Conservation (phyloP, 129 eudicot species). For the Flaveria sonorensis region DNA sequence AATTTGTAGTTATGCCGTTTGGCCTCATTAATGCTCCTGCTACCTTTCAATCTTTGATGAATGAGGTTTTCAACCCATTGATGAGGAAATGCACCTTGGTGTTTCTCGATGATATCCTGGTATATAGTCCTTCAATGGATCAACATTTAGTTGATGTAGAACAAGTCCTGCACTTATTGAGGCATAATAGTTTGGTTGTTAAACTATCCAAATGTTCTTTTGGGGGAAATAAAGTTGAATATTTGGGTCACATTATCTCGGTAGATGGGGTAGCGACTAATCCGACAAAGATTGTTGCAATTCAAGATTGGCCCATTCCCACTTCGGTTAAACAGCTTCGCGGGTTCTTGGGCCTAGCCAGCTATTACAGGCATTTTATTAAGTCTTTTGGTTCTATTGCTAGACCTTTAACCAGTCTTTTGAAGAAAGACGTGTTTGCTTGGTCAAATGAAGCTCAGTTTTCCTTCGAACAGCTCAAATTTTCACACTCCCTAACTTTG, state of each 20-base stretch:
- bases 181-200: neutral
- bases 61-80: no score
- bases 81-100: neutral
- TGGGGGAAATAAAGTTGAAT: neutral
- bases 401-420: neutral
- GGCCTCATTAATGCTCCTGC: neutral
- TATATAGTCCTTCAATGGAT: neutral
- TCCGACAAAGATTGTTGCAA: neutral
- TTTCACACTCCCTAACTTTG: neutral
- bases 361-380: slow-evolving; percentile 14
- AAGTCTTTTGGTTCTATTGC: neutral
- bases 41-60: slow-evolving; percentile 3
- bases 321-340: neutral
- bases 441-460: neutral
- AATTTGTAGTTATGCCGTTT: neutral
- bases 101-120: neutral
- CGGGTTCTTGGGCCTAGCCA: slow-evolving; percentile 10
- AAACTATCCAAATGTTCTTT: neutral
- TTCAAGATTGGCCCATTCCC: slow-evolving; percentile 5
- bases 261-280: neutral
- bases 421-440: neutral
- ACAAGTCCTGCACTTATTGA: neutral
- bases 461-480: neutral
- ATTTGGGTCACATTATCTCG: slow-evolving; percentile 13
- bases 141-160: neutral